Evolutionary conservation across 441 rosid species (phyloP), one percentile per base, ranked within the genome.

Genomic region (Cnidoscolus chayamansa): DNA sequence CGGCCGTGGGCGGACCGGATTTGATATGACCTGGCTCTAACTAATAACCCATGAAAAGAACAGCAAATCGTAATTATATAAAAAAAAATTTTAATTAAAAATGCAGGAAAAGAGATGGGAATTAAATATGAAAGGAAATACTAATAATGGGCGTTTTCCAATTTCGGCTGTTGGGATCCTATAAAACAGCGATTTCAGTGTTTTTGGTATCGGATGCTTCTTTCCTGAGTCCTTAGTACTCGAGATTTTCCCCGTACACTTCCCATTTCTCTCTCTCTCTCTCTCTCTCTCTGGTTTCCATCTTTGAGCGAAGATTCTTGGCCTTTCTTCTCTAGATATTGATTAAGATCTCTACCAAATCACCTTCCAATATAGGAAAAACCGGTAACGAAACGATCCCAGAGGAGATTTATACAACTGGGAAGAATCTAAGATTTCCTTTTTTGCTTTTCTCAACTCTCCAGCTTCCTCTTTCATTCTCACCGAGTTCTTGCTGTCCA

Each of bases 181-280:
- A 90, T 92, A 90, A 86, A 90, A 84, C 65, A 80, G 88, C 78
- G 78, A 75, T 69, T 69, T 59, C 81, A 79, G 90, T 75, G 90
- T 84, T 77, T 77, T 75, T 57, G 65, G 68, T 76, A 79, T 68
- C 65, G 76, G 70, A 74, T 77, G 15, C 65, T 62, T 62, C 65
- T n/a, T 31, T 61, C 55, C 17, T 10, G 47, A 16, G 15, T 49
- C 55, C 17, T 10, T 58, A 16, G 15, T 0, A 45, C 64, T 43
- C 3, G 4, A 25, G 54, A 54, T 7, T 32, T 69, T 48, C 6
- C 20, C 45, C 16, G 7, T 15, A 65, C 57, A 13, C 43, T 47
- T 19, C 12, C 62, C 61, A 69, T 56, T 19, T 30, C 10, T 20
- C 57, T 56, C 69, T 54, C 12, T 25, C 7, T 50, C 6, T 32